Evolutionary conservation across 768 basidiomycete species (phyloP).

Genomic region (Amanita rubescens): DNA sequence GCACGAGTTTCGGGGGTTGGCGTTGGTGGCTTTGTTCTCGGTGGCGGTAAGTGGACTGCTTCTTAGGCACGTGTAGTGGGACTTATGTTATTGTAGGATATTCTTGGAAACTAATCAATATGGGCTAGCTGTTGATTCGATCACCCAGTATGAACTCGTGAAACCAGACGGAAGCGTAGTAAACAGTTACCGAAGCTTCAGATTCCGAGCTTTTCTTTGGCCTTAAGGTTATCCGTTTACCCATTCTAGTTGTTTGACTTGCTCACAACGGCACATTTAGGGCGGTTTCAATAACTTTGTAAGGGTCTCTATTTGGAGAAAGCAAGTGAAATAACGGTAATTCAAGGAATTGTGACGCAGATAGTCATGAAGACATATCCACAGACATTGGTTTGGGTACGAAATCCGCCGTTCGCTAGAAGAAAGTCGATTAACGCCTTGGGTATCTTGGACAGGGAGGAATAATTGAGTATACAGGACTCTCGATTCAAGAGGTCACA

Average conservation of each 20-base stretch:
- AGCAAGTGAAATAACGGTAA: neutral
- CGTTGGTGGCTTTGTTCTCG: conserved; percentile 40
- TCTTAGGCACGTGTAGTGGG: too few relatives aligned
- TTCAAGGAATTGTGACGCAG: conserved; percentile 46
- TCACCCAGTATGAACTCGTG: conserved; percentile 48
- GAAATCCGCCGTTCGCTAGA: conserved; percentile 5
- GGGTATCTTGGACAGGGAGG: conserved; percentile 51
- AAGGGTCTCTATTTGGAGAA: neutral
- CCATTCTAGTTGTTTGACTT: too few relatives aligned
- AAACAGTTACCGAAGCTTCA: conserved; percentile 24
- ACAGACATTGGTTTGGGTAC: conserved; percentile 55
- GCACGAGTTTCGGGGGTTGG: conserved; percentile 41
- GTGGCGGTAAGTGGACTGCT: conserved; percentile 30
- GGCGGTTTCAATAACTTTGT: conserved; percentile 60
- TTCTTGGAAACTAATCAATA: conserved; percentile 57
- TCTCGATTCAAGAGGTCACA: conserved; percentile 17
- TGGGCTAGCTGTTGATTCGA: conserved; percentile 49
- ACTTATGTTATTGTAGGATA: conserved; percentile 32
- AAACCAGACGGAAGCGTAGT: conserved; percentile 43
- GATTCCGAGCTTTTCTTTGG: conserved; percentile 36
- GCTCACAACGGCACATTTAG: conserved; percentile 18
- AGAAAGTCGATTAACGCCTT: neutral
- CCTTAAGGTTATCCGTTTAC: conserved; percentile 23
- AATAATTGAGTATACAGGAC: conserved; percentile 25
- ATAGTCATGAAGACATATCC: conserved; percentile 49